Conservation (phyloP, 2,329 filamentous ascomycete species). For the Bipolaris oryzae region DNA sequence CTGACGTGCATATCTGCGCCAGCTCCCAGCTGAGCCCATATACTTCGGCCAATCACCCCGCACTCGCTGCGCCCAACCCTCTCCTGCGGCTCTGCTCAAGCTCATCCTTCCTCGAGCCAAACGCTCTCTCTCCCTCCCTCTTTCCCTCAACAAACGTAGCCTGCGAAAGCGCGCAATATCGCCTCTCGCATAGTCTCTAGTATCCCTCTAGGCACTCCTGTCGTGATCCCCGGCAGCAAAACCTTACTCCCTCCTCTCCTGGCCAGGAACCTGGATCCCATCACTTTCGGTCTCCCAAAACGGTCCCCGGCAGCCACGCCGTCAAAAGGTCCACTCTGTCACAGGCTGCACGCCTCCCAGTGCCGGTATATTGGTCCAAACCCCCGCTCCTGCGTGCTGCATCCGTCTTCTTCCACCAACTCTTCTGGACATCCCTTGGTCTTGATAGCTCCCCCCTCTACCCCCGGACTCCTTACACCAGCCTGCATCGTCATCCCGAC, state of each 20-base stretch:
- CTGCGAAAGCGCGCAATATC: conserved; percentile 26
- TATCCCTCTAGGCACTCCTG: conserved; percentile 32
- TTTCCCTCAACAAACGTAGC: conserved; percentile 11
- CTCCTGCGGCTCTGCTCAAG: conserved; percentile 22
- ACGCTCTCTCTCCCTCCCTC: conserved; percentile 31
- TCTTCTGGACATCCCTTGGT: conserved; percentile 36
- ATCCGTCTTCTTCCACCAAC: conserved; percentile 30
- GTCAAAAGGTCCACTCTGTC: conserved; percentile 35
- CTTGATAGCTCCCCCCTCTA: conserved; percentile 28
- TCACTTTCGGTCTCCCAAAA: conserved; percentile 24
- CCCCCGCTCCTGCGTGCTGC: conserved; percentile 40
- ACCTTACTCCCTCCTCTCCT: conserved; percentile 10
- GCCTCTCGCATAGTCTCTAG: conserved; percentile 21
- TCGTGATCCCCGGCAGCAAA: conserved; percentile 15
- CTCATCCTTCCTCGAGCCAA: conserved; percentile 2
- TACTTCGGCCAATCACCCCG: conserved; percentile 24
- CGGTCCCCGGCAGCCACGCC: conserved; percentile 41
- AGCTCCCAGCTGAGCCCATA: conserved; percentile 16
- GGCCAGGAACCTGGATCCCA: conserved; percentile 26
- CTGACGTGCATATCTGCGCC: conserved; percentile 40
- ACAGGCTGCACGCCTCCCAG: conserved; percentile 34
- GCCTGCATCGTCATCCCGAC: conserved; percentile 32
- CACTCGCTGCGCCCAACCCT: conserved; percentile 29
- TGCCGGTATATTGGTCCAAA: conserved; percentile 48
- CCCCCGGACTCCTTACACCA: conserved; percentile 27